Evolutionary conservation across 129 eudicot genomes (phyloP), one percentile per base, ranked within the genome.

Genomic region (Centella asiatica): DNA sequence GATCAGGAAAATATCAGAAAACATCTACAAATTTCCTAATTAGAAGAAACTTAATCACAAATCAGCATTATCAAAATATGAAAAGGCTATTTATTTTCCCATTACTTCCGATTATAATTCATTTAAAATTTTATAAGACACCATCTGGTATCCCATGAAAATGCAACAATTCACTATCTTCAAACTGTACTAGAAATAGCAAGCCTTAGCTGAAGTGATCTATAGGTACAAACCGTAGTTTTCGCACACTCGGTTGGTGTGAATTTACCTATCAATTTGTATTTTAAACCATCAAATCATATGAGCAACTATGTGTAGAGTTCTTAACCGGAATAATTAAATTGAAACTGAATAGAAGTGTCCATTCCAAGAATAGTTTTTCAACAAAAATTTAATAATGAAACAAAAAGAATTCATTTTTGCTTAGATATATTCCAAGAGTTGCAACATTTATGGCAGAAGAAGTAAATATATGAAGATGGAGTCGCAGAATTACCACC

Each of bases 401-500:
- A 42, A 42, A 42, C 46, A 11, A 6, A 36, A 9, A 5, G 6
- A 36, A 6, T 0, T 36, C 11, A 9, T 11, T 34, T 36, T 36
- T 36, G 12, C 42, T 6, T 36, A 36, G 6, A 34, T 5, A 7
- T 6, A 36, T 10, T 36, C 8, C 42, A 36, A 13, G 11, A 36
- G 11, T 6, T 10, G 8, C 8, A 36, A 10, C 8, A 36, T 36
- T 2, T 6, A 13, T 36, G 11, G 3, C 47, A 15, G 3, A 15
- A 44, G 18, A 44, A 2, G 2, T 11, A 26, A n/a, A 25, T 14
- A 27, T 7, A 61, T 3, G 36, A 2, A 28, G 13, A 51, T 9
- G 12, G 64, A 39, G 20, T 6, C 55, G 19, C 11, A 56, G 54
- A 28, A 36, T 13, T 17, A 53, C 46, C 1, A 92, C 99, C 98